Conservation (phyloP, 306 rosid species). For the Quercus dentata region DNA sequence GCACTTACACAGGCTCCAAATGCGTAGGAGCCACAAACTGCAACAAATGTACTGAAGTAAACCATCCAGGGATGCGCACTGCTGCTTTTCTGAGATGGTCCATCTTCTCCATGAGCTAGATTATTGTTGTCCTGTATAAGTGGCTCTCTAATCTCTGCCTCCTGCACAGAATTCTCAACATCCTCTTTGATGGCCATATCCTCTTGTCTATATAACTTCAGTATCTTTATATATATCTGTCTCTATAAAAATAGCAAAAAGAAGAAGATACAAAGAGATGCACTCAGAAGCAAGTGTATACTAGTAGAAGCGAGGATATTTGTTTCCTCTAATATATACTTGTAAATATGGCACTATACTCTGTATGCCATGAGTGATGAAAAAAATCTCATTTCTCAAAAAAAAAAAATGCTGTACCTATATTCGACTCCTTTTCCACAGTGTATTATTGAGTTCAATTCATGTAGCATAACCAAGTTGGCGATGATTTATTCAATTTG, state of each 20-base stretch:
- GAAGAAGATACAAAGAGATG: constrained; percentile 1
- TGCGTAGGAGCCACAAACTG: constrained; percentile 85
- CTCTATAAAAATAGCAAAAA: background rate
- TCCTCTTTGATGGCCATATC: constrained; percentile 57
- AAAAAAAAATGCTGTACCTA: too few relatives aligned
- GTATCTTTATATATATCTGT: constrained; percentile 2
- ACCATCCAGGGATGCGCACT: constrained; percentile 77
- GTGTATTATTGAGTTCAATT: background rate
- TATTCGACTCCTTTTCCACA: background rate
- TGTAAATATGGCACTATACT: background rate
- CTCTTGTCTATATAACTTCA: constrained; percentile 4
- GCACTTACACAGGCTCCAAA: constrained; percentile 81
- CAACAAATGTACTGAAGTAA: constrained; percentile 69
- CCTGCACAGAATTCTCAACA: constrained; percentile 34
- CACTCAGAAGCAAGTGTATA: constrained; percentile 3
- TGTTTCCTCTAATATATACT: background rate
- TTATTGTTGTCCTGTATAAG: constrained; percentile 27
- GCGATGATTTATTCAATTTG: background rate
- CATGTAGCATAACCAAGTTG: background rate
- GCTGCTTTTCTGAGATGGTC: constrained; percentile 22
- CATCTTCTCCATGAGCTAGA: constrained; percentile 13
- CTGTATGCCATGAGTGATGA: background rate
- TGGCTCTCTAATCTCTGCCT: constrained; percentile 33
- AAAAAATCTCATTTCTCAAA: background rate
- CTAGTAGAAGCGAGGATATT: constrained; percentile 1